Conservation (phyloP, 352 stramenopile species). For the Pythium volutum region DNA sequence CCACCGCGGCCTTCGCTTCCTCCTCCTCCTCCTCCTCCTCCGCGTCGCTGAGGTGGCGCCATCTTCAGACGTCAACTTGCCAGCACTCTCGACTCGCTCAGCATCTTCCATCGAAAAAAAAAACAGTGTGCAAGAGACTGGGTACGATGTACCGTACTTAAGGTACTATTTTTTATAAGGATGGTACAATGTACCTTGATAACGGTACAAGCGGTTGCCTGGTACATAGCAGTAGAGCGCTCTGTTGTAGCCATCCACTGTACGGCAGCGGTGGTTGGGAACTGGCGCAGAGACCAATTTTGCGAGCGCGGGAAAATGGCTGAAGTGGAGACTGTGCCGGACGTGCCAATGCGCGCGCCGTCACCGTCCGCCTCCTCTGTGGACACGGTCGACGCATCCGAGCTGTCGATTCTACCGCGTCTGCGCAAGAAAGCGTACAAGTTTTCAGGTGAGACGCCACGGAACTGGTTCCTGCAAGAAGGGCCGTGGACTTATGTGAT, state of each 20-base stretch:
- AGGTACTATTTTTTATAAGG: neutral
- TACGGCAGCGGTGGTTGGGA: neutral
- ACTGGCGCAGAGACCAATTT: neutral
- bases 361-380: slow-evolving; percentile 1
- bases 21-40: slow-evolving; percentile 9
- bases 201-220: too few relatives aligned
- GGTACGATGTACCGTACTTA: slow-evolving; percentile 8
- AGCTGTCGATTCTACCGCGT: slow-evolving; percentile 36
- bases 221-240: too few relatives aligned
- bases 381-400: neutral
- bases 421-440: slow-evolving; percentile 64
- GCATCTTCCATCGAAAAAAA: slow-evolving; percentile 14
- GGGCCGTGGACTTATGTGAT: neutral
- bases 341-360: slow-evolving; percentile 6
- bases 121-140: neutral
- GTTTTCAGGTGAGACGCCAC: slow-evolving; percentile 49
- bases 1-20: slow-evolving; percentile 2
- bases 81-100: neutral
- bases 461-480: neutral
- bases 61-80: slow-evolving; percentile 18
- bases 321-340: neutral
- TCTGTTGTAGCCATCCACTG: neutral
- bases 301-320: neutral
- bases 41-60: slow-evolving; percentile 18
- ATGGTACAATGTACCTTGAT: neutral